Base-by-base conservation (phyloP, 257 asterid species). In the Gardenia jasminoides region DNA sequence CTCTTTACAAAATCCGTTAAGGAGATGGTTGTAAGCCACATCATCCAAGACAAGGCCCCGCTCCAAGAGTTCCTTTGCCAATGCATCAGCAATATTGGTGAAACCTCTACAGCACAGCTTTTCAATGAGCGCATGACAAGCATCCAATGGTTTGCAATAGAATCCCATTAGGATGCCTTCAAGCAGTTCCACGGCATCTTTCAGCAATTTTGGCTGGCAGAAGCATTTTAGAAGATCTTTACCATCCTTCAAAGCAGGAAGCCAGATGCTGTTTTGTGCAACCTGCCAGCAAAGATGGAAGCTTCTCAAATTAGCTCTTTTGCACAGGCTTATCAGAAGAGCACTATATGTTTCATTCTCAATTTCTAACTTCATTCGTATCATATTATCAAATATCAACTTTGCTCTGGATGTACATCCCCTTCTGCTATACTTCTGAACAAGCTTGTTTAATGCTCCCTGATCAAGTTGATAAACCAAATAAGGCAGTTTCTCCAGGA, bases 111-210 rank as follows among this genome's bases (percentile, higher is more conserved):
- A 66, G 80, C 94, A 91, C 81, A 92, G 85, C 81, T 81, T 85
- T 79, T 88, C 89, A 76, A 91, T 61, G 54, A 92, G 78, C 50
- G 80, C 79, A 65, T 80, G 75, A 74, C 80, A 71, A 81, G 52
- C 76, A 76, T 83, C 81, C 47, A 48, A 46, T 67, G 78, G 73
- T 56, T 78, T 82, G 67, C 77, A 59, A 58, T 86, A 83, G 82
- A 62, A 54, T 67, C 70, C 75, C 28, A 70, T 76, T 50, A 81
- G 78, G 79, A 86, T 46, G 74, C 82, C 68, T 73, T 87, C 94
- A 66, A 93, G 81, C 58, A 93, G 84, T 86, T 92, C 91, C 20
- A 92, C 76, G 30, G 93, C 92, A 80, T 92, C 92, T 33, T 78
- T 71, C 33, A 86, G 79, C 88, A 88, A 84, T 78, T 87, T 84